Percentiles rank a stretch among this genome's conserved stretches.
phyloP scores from a whole-genome alignment of 1,284 basidiomycete species.

The Leccinum colubrinum region DNA sequence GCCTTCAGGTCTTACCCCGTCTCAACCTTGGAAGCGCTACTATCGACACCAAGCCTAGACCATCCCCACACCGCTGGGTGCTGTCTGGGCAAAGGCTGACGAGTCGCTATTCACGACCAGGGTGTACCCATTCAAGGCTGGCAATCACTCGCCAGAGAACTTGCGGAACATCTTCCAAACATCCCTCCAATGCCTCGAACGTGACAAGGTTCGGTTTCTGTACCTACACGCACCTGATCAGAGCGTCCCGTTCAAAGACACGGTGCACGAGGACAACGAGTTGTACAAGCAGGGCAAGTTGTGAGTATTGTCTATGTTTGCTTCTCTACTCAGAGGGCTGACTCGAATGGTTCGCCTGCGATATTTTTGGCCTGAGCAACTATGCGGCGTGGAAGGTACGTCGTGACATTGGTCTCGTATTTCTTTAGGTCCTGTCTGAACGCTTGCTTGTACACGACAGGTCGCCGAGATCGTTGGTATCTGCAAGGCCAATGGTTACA shows the following conservation, averaged over 20 bases:
- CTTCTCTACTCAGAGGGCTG: not conserved
- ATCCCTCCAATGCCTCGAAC: slow-evolving; percentile 33
- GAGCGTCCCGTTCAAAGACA: slow-evolving; percentile 48
- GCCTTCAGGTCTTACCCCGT: slow-evolving; percentile 33
- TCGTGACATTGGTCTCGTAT: not conserved
- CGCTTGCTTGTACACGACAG: slow-evolving; percentile 20
- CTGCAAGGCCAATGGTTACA: slow-evolving; percentile 48
- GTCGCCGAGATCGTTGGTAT: slow-evolving; percentile 56
- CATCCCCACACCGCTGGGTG: too few relatives aligned
- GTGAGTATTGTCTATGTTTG: slow-evolving; percentile 18
- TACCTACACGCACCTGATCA: slow-evolving; percentile 55
- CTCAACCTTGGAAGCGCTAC: too few relatives aligned
- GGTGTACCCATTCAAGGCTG: slow-evolving; percentile 34
- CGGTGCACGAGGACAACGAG: slow-evolving; percentile 45
- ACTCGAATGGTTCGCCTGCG: slow-evolving; percentile 6
- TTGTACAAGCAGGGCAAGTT: slow-evolving; percentile 40
- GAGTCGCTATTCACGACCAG: slow-evolving; percentile 13
- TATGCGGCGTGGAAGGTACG: slow-evolving; percentile 28
- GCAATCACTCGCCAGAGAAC: slow-evolving; percentile 32
- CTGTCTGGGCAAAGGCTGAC: not conserved
- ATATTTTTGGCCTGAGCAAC: slow-evolving; percentile 33
- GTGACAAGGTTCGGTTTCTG: slow-evolving; percentile 38
- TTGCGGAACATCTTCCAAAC: slow-evolving; percentile 34
- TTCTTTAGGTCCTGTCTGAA: not conserved
- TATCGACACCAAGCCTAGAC: not conserved